Percentiles rank a stretch among this genome's conserved stretches.
Conservation (phyloP, 2,329 filamentous ascomycete genomes). For the Colletotrichum aenigma region DNA sequence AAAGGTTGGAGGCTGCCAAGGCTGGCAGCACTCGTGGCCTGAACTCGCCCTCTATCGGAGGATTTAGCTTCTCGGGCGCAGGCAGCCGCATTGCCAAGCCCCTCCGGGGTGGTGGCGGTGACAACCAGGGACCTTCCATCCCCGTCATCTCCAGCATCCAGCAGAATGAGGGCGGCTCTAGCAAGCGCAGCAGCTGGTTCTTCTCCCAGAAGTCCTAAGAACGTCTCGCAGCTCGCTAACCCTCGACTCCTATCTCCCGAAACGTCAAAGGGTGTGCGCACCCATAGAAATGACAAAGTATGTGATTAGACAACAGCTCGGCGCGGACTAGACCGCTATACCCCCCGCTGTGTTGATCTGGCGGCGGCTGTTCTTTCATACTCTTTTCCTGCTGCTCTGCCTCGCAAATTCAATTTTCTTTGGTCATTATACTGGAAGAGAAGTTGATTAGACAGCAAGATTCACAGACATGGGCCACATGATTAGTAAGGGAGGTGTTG, state of each 20-base stretch:
- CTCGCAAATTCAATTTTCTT: conserved; percentile 7
- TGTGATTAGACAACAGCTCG: conserved; percentile 6
- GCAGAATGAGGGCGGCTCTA: conserved; percentile 59
- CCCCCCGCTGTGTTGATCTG: conserved; percentile 3
- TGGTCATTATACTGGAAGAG: conserved; percentile 7
- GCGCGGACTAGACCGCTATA: conserved; percentile 15
- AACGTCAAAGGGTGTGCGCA: not conserved
- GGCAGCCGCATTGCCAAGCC: conserved; percentile 74
- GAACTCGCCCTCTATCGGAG: conserved; percentile 64
- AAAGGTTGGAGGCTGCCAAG: conserved; percentile 95
- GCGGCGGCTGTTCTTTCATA: not conserved
- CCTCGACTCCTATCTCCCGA: not conserved
- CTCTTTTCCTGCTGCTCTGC: not conserved
- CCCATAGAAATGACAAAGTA: conserved; percentile 1
- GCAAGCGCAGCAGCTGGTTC: conserved; percentile 77
- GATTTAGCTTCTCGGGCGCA: conserved; percentile 72
- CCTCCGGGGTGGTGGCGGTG: conserved; percentile 66
- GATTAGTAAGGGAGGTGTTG: not conserved
- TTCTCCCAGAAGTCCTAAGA: conserved; percentile 63
- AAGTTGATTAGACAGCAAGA: not conserved
- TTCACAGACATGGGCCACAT: not conserved
- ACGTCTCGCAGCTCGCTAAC: not conserved
- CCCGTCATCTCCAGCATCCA: conserved; percentile 63
- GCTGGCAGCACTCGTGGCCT: conserved; percentile 87
- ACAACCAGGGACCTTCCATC: conserved; percentile 45